A percentile compares a stretch with the other conserved stretches of the same genome.
Conservation (phyloP, 331 rosid genomes). For the Telfairia occidentalis region DNA sequence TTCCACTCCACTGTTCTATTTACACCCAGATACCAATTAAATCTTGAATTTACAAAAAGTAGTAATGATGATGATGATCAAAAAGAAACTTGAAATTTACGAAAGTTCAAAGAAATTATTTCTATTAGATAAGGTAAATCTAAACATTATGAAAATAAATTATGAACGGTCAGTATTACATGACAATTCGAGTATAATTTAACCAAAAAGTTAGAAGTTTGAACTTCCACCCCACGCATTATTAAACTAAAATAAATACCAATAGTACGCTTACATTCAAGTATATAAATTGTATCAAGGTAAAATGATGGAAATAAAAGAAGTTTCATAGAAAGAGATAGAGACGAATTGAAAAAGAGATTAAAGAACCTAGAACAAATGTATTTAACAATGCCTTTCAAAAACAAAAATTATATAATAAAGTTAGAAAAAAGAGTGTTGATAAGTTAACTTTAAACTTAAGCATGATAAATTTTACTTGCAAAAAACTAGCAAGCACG, state of each 20-base stretch:
- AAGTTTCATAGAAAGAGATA: neutral
- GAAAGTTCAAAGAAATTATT: neutral
- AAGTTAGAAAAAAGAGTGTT: too few species aligned
- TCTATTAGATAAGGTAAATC: neutral
- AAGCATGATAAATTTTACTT: neutral
- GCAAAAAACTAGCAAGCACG: too few species aligned
- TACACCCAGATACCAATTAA: neutral
- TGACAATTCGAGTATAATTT: too few species aligned
- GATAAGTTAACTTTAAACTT: too few species aligned
- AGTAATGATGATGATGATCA: neutral
- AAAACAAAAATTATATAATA: too few species aligned
- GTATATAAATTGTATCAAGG: neutral
- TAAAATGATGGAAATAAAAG: neutral
- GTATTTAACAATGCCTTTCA: too few species aligned
- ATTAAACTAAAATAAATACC: too few species aligned
- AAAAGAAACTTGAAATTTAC: neutral
- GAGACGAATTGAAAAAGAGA: neutral
- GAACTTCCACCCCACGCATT: too few species aligned
- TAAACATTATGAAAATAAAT: neutral
- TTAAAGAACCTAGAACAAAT: too few species aligned
- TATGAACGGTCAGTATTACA: neutral
- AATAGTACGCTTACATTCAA: too few species aligned
- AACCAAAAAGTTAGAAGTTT: too few species aligned
- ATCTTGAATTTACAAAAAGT: neutral
- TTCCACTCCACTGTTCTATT: neutral